Evolutionary conservation across 495 filamentous ascomycete genomes (phyloP).

Genomic region (Penicillium cataractarum): DNA sequence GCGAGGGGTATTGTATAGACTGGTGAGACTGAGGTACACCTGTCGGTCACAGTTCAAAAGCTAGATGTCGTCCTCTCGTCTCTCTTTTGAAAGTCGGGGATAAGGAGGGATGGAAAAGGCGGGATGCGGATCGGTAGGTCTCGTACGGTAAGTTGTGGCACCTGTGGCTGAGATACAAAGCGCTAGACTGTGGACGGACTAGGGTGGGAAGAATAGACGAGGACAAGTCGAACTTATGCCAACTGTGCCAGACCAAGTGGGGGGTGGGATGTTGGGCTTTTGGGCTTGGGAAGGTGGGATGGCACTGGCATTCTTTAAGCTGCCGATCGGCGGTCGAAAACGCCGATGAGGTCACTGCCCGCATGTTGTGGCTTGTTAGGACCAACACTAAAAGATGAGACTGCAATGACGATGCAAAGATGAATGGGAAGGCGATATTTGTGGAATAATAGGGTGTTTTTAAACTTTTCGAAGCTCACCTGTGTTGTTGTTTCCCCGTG

Average conservation of each 20-base stretch:
- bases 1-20: neutral
- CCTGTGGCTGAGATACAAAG: conserved; percentile 13
- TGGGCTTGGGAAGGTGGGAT: conserved; percentile 13
- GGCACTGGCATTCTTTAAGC: conserved; percentile 12
- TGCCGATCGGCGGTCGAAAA: conserved; percentile 17
- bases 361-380: conserved; percentile 15
- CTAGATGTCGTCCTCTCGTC: neutral
- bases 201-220: conserved; percentile 5
- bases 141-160: conserved; percentile 15
- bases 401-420: neutral
- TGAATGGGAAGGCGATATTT: neutral
- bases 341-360: conserved; percentile 30
- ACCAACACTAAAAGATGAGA: neutral
- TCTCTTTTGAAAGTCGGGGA: neutral
- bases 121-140: conserved; percentile 17
- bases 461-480: neutral
- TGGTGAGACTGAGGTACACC: neutral
- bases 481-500: neutral
- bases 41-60: neutral
- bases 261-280: neutral
- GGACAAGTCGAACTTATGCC: neutral
- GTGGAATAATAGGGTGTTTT: neutral
- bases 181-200: conserved; percentile 30
- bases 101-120: conserved; percentile 6
- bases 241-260: neutral